Conservation (phyloP, 768 basidiomycete genomes). For the Kwoniella dejecticola region DNA sequence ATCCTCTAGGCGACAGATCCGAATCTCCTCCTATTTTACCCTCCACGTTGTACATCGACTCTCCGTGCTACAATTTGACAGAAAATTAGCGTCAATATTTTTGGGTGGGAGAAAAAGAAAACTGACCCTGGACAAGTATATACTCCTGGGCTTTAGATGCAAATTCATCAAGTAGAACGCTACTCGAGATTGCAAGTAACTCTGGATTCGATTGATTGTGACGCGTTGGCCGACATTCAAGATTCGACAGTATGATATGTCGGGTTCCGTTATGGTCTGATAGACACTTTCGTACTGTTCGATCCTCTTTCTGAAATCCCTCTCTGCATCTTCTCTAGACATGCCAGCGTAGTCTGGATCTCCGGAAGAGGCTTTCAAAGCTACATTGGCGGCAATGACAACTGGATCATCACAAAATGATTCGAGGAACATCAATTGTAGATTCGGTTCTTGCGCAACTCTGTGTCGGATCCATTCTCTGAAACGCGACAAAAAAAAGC, state of each 20-base stretch:
- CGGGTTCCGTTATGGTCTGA: slow-evolving; percentile 88
- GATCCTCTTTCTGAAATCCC: slow-evolving; percentile 88
- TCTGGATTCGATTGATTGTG: slow-evolving; percentile 76
- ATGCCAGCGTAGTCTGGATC: slow-evolving; percentile 97
- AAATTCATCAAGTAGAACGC: slow-evolving; percentile 99
- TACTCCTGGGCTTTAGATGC: slow-evolving; percentile 92
- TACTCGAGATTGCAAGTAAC: slow-evolving; percentile 93
- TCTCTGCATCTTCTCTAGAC: slow-evolving; percentile 78
- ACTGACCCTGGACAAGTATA: slow-evolving; percentile 90
- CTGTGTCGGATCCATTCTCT: slow-evolving; percentile 83
- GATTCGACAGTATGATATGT: slow-evolving; percentile 86
- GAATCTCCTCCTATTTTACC: slow-evolving; percentile 99
- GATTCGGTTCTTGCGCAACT: slow-evolving; percentile 79
- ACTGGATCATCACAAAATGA: slow-evolving; percentile 91
- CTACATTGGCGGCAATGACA: slow-evolving; percentile 92
- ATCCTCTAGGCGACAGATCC: slow-evolving; percentile 75
- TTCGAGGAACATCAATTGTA: slow-evolving; percentile 90
- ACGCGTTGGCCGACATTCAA: slow-evolving; percentile 91
- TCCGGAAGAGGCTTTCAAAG: slow-evolving; percentile 90
- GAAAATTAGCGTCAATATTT: background rate
- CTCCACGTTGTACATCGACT: slow-evolving; percentile 93
- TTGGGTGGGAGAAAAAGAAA: background rate
- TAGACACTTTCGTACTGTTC: slow-evolving; percentile 92
- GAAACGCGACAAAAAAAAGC: background rate
- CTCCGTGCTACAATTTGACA: slow-evolving; percentile 74